Evolutionary conservation across 257 asterid species (phyloP).

Genomic region (Vinca minor): DNA sequence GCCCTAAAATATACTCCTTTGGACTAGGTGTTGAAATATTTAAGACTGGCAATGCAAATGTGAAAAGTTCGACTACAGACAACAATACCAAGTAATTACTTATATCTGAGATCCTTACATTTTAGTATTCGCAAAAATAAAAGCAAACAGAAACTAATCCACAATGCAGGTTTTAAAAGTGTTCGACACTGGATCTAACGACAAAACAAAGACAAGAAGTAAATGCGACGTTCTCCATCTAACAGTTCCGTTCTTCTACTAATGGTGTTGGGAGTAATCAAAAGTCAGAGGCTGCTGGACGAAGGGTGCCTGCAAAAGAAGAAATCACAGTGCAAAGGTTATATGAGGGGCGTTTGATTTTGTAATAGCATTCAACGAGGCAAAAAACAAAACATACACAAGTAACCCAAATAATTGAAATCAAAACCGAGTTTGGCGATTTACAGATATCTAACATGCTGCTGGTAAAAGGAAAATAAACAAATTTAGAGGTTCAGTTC

Average conservation of each 20-base stretch:
- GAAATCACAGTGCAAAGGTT: not conserved
- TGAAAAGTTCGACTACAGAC: slow-evolving; percentile 13
- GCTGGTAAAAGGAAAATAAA: too few relatives aligned
- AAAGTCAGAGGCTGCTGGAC: slow-evolving; percentile 93
- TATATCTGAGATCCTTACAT: slow-evolving; percentile 15
- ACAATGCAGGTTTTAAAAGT: slow-evolving; percentile 22
- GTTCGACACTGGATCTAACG: slow-evolving; percentile 24
- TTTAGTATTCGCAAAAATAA: slow-evolving; percentile 10
- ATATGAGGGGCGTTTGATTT: slow-evolving; percentile 3
- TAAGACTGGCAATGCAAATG: not conserved
- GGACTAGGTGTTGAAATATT: too few relatives aligned
- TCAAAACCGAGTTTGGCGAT: too few relatives aligned
- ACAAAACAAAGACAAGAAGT: slow-evolving; percentile 17
- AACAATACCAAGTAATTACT: slow-evolving; percentile 13
- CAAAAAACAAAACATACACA: not conserved
- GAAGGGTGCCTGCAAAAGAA: slow-evolving; percentile 71
- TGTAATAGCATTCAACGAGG: not conserved
- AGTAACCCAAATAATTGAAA: too few relatives aligned
- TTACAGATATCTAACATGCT: too few relatives aligned
- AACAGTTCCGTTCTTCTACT: not conserved
- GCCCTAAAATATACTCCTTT: too few relatives aligned
- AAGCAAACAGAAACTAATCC: slow-evolving; percentile 20
- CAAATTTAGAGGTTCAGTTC: too few relatives aligned
- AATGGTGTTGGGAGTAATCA: slow-evolving; percentile 58
- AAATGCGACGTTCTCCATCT: slow-evolving; percentile 10